Base-by-base conservation (phyloP, 73 alveolate genomes). In the Diophrys sp. region DNA sequence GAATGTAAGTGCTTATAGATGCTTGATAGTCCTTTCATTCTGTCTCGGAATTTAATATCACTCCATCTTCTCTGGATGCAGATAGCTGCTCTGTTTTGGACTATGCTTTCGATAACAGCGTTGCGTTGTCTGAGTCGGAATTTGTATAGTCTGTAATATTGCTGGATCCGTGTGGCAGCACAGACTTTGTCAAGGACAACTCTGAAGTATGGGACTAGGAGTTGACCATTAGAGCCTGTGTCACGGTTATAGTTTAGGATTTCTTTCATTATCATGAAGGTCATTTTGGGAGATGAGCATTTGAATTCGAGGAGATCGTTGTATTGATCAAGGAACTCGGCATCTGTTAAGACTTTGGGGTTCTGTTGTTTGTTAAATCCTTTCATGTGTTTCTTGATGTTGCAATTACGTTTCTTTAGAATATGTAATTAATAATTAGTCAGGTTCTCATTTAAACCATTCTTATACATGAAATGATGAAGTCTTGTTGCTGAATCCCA, bases 31-130 rank as follows among this genome's bases (percentile, higher is more conserved):
- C 82, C 80, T 14, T 67, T 70, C 56, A 78, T 71, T 29, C 92
- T 25, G 34, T 73, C 74, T 26, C 30, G 33, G 23, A 84, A 77
- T 56, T 67, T 73, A 54, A 18, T 32, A 31, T 84, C 77, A 25
- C 88, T 78, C 92, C 92, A 84, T 67, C 84, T 77, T 78, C 92
- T 44, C 56, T 84, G 75, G 24, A 84, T 71, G 33, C 88, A 77
- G 29, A 29, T 71, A 1, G 92, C 83, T 18, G 87, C 92, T 78
- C 92, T 84, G 31, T 77, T 78, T 26, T 84, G 34, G 56, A 84
- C 34, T 25, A 84, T 71, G 26, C 67, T 0, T 23, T 14, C 29
- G 29, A 33, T 29, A 29, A 66, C 33, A 8, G 75, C n/a, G 18
- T 5, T n/a, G 34, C 56, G 23, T 5, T 23, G 23, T 1, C 2